Percentiles rank a stretch among this genome's conserved stretches.
Conservation (phyloP, 805 yeast species). For the Deakozyma indianensis region DNA sequence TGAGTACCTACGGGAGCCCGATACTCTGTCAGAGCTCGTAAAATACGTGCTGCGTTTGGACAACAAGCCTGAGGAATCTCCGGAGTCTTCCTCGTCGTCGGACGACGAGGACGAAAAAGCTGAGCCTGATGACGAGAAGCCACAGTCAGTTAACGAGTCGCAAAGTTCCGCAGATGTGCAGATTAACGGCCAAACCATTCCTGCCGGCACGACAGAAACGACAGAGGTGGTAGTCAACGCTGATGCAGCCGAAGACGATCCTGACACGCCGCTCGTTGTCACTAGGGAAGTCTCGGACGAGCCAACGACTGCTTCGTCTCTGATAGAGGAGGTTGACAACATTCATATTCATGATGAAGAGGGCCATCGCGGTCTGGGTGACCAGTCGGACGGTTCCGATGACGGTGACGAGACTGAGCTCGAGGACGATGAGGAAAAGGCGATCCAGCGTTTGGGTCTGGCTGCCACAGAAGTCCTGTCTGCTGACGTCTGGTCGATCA, state of each 20-base stretch:
- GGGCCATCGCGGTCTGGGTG: conserved; percentile 10
- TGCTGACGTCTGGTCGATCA: conserved; percentile 87
- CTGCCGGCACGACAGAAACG: conserved; percentile 1
- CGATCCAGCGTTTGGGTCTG: conserved; percentile 29
- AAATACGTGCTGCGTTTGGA: conserved; percentile 39
- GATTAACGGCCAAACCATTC: neutral
- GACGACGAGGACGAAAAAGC: neutral
- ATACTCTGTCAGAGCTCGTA: conserved; percentile 52
- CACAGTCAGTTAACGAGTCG: neutral
- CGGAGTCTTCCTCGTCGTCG: neutral
- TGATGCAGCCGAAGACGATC: conserved; percentile 11
- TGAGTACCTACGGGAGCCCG: conserved; percentile 69
- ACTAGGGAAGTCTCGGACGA: conserved; percentile 12
- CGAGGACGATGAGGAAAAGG: conserved; percentile 3
- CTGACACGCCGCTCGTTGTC: conserved; percentile 2
- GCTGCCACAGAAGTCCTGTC: conserved; percentile 75
- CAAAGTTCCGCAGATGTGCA: neutral
- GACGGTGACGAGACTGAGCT: conserved; percentile 11
- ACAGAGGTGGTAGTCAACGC: conserved; percentile 10
- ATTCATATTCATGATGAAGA: conserved; percentile 7
- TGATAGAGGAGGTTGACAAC: conserved; percentile 13
- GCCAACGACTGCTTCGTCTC: conserved; percentile 19
- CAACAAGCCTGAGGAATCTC: neutral
- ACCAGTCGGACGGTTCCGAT: conserved; percentile 7
- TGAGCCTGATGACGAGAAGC: neutral